Evolutionary conservation across 2,329 filamentous ascomycete genomes (phyloP).

Genomic region (Myriosclerotinia scirpicola): DNA sequence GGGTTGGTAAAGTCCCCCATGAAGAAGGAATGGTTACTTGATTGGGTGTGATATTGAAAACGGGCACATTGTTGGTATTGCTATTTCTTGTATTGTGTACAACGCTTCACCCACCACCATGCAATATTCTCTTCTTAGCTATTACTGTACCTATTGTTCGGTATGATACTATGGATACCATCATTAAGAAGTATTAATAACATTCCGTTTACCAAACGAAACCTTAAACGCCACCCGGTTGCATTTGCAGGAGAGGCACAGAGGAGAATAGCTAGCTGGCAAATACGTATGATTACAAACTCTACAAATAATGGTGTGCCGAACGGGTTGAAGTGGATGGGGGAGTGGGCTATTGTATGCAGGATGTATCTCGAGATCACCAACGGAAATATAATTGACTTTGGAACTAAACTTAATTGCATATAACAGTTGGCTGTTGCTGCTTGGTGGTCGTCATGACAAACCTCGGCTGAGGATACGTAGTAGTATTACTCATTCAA

Average conservation of each 20-base stretch:
- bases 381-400: neutral
- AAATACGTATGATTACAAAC: neutral
- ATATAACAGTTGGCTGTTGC: neutral
- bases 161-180: neutral
- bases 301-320: too few relatives aligned
- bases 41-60: conserved; percentile 6
- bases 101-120: conserved; percentile 11
- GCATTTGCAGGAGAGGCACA: conserved; percentile 17
- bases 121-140: neutral
- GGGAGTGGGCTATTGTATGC: conserved; percentile 3
- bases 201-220: neutral
- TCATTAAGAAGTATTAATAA: neutral
- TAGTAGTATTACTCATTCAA: neutral
- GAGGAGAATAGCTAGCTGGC: conserved; percentile 12
- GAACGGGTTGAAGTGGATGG: neutral
- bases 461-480: neutral
- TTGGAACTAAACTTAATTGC: neutral
- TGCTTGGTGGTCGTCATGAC: neutral
- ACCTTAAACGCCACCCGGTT: conserved; percentile 9
- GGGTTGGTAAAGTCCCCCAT: neutral
- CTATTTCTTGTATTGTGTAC: conserved; percentile 8
- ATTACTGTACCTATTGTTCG: neutral
- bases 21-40: conserved; percentile 2
- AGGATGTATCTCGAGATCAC: conserved; percentile 4
- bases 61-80: conserved; percentile 4